Conservation (phyloP, 495 filamentous ascomycete species). For the Lophiotrema nucula region DNA sequence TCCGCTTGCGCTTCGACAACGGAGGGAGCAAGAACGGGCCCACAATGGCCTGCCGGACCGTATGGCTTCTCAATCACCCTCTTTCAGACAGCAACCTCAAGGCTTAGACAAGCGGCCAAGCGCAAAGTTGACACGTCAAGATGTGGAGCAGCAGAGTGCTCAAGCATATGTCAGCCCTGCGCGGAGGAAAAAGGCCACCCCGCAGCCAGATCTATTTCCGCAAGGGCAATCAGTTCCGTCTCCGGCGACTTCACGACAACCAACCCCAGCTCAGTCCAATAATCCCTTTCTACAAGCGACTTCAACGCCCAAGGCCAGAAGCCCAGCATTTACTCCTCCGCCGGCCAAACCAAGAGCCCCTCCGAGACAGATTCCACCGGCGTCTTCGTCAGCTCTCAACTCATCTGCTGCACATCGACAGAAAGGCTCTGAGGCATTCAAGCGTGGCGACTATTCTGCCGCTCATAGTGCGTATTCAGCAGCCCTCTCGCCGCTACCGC, state of each 20-base stretch:
- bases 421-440: slow-evolving; percentile 83
- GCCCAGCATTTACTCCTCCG: slow-evolving; percentile 23
- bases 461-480: slow-evolving; percentile 79
- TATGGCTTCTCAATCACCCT: slow-evolving; percentile 50
- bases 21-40: background rate
- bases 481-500: slow-evolving; percentile 70
- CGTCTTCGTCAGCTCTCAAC: slow-evolving; percentile 66
- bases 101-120: slow-evolving; percentile 39
- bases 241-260: slow-evolving; percentile 24
- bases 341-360: slow-evolving; percentile 49
- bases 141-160: slow-evolving; percentile 75
- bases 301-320: slow-evolving; percentile 17
- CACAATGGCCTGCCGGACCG: slow-evolving; percentile 17
- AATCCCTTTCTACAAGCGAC: slow-evolving; percentile 29
- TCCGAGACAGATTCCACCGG: slow-evolving; percentile 62
- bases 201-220: slow-evolving; percentile 13
- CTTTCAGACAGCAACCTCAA: slow-evolving; percentile 47
- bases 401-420: slow-evolving; percentile 72
- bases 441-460: slow-evolving; percentile 84
- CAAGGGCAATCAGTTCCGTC: slow-evolving; percentile 32
- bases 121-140: slow-evolving; percentile 60
- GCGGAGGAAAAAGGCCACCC: slow-evolving; percentile 62
- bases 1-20: background rate
- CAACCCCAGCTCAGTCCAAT: slow-evolving; percentile 24
- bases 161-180: slow-evolving; percentile 90